Evolutionary conservation across 345 rosid genomes (phyloP), one percentile per base, ranked within the genome.

Genomic region (Brassica nigra): DNA sequence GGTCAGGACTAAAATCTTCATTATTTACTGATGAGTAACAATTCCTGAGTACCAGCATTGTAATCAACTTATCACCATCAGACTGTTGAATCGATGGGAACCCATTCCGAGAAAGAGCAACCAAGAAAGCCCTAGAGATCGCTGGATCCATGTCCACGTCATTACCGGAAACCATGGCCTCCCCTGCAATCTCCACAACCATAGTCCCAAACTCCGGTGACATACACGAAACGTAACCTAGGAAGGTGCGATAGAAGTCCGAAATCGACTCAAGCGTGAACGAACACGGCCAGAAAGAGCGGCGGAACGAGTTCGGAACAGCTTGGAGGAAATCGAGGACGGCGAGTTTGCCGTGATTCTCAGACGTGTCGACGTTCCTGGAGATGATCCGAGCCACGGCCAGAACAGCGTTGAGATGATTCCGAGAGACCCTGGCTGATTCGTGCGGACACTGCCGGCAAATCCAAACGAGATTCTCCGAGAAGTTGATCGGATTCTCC

Each of bases 381-480:
- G 98, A 90, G 58, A 93, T 87, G 81, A 93, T 92, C 29, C 97
- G 83, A 31, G 94, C 81, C 15, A 93, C 88, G 10, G 90, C 97
- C 66, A 96, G 90, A 28, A 88, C 88, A 3, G 97, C 97, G 85
- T 90, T 88, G 88, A 96, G 97, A 78, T 96, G 98, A 7, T 91
- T 85, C 30, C 90, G 90, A 42, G 98, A 80, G 47, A 91, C 93
- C 87, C 91, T 85, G 61, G 93, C 87, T 8, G 96, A 90, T 82
- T 87, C 96, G 59, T 86, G 97, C 27, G 99, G 97, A 73, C 97
- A 93, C 4, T 95, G 89, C 58, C 87, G 88, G 86, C 98, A 96
- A 74, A 96, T 86, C 98, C 98, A 93, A 62, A 88, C 84, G 49
- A 96, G 76, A 52, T 92, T 93, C 20, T 96, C 95, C 10, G 89